Base-by-base conservation (phyloP, 345 rosid genomes). In the Melaleuca alternifolia region DNA sequence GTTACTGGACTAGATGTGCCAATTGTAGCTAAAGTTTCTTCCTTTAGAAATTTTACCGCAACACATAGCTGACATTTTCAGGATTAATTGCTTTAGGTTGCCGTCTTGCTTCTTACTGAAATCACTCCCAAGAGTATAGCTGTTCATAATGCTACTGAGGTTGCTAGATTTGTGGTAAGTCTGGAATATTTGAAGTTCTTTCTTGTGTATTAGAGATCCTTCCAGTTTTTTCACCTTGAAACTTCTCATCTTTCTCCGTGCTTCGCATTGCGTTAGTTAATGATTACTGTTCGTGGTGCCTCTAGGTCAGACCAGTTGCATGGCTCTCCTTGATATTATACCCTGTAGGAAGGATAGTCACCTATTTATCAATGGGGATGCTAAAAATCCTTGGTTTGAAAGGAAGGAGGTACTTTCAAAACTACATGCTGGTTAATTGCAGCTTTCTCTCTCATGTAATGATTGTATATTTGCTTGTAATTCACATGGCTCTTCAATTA, bases 301-400 rank as follows among this genome's bases (percentile, higher is more conserved):
- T 96, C 90, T 93, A 97, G 99, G 99, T 96, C 92, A 97, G 97
- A 89, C 99, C 99, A 90, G 99, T 97, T 90, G 98, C 99, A 59
- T 97, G 99, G 99, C 98, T 97, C 85, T 97, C 99, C 87, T 90
- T 97, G 92, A 81, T 97, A 88, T 89, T 97, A 85, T 97, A 97
- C 90, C 99, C 98, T 54, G 99, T 97, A 52, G 99, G 98, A 90
- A 93, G 99, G 92, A 91, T 97, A 88, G 98, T 94, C 87, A 96
- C 99, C 85, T 95, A 90, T 89, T 88, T 97, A 84, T 97, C 99
- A 51, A 94, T 96, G 99, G 99, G 99, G 89, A 97, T 96, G 93
- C 98, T 96, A 87, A 95, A 97, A 91, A 76, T 93, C 84, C 98
- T 97, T 91, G 99, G 99, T 88, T 87, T 97, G 85, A 96, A 97